Conservation (phyloP, 1,284 basidiomycete species). For the Phellopilus nigrolimitatus region DNA sequence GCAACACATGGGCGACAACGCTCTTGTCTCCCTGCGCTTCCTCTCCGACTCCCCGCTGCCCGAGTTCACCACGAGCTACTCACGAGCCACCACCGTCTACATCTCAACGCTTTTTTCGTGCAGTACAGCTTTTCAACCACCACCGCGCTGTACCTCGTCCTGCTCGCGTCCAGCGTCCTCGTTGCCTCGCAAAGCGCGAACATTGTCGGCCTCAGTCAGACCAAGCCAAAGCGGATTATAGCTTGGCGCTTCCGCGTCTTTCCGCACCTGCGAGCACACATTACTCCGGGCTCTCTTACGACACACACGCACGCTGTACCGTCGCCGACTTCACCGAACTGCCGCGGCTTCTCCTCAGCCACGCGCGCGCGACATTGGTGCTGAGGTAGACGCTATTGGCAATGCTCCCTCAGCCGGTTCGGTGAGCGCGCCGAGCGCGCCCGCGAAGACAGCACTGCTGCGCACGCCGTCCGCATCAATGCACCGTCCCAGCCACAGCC, state of each 20-base stretch:
- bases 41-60: too few species aligned
- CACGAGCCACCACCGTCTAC: too few species aligned
- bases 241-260: conserved; percentile 75
- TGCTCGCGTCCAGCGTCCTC: too few species aligned
- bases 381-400: neutral
- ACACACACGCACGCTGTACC: conserved; percentile 36
- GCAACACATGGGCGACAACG: too few species aligned
- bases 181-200: too few species aligned
- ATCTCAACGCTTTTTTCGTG: too few species aligned
- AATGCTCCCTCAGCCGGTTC: conserved; percentile 22
- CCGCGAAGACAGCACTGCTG: conserved; percentile 37
- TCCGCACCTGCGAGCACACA: conserved; percentile 78
- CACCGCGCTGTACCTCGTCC: too few species aligned
- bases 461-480: conserved; percentile 62
- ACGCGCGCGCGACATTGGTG: conserved; percentile 46
- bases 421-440: conserved; percentile 36
- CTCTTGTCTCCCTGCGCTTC: too few species aligned
- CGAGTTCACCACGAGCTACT: too few species aligned
- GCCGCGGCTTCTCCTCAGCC: conserved; percentile 67
- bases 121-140: too few species aligned
- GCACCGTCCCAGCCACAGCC: conserved; percentile 69
- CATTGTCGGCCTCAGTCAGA: too few species aligned
- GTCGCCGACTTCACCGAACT: conserved; percentile 50
- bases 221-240: conserved; percentile 77
- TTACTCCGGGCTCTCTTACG: conserved; percentile 74